phyloP scores from a whole-genome alignment of 1,284 basidiomycete species.

The Gomphus bonarii region DNA sequence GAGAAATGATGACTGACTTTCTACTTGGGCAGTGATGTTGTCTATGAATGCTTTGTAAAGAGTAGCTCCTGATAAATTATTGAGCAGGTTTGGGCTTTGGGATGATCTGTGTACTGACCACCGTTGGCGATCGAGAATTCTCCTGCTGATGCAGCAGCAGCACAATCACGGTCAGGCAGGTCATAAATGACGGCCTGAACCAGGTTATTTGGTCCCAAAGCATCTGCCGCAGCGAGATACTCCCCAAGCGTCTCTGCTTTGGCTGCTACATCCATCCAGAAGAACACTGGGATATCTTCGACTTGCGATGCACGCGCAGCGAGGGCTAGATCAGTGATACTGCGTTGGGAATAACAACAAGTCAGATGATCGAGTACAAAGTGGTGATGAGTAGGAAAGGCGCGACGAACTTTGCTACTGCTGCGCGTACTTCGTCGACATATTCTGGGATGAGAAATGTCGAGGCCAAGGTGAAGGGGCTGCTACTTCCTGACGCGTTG shows the following conservation, averaged over 20 bases:
- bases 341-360: not conserved
- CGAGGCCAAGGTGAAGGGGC: conserved; percentile 40
- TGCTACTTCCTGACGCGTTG: conserved; percentile 35
- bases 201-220: conserved; percentile 38
- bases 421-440: conserved; percentile 37
- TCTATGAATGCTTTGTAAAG: conserved; percentile 55
- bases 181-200: conserved; percentile 58
- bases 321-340: conserved; percentile 36
- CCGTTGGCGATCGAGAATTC: conserved; percentile 47
- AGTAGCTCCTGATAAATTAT: conserved; percentile 27
- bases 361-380: not conserved
- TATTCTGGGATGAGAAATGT: conserved; percentile 44
- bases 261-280: conserved; percentile 45
- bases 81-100: too few species aligned
- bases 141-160: conserved; percentile 54
- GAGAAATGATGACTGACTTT: conserved; percentile 23
- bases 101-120: not conserved
- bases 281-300: conserved; percentile 48
- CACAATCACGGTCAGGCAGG: conserved; percentile 46
- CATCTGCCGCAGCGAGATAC: conserved; percentile 42
- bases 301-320: conserved; percentile 40
- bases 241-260: conserved; percentile 41
- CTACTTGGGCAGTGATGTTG: conserved; percentile 44
- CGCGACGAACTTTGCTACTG: conserved; percentile 24
- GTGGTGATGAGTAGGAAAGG: not conserved